Evolutionary conservation across 2,329 filamentous ascomycete species (phyloP).

Genomic region (Tympanopsis confertula): DNA sequence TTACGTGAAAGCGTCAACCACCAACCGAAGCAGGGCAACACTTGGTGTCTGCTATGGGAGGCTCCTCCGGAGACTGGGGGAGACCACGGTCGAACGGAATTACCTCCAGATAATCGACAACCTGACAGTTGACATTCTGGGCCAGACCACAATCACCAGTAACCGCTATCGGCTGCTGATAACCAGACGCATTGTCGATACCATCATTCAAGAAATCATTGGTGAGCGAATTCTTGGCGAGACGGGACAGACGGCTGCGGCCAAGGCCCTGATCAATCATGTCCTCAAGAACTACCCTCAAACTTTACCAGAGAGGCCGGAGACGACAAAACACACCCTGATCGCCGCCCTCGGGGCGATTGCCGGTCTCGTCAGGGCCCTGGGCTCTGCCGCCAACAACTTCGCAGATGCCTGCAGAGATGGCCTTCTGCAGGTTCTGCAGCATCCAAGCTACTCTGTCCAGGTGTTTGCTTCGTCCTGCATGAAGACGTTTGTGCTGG

Average conservation of each 20-base stretch:
- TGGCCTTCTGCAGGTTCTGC: conserved; percentile 75
- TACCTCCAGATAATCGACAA: conserved; percentile 75
- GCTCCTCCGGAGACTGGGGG: conserved; percentile 66
- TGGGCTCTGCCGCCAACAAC: conserved; percentile 71
- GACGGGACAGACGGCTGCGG: conserved; percentile 74
- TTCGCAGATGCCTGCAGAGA: conserved; percentile 80
- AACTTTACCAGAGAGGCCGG: conserved; percentile 71
- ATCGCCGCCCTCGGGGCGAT: conserved; percentile 70
- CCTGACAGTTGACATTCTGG: conserved; percentile 69
- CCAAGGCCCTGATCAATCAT: conserved; percentile 72
- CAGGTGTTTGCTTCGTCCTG: conserved; percentile 83
- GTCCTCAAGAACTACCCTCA: conserved; percentile 92
- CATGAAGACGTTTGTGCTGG: conserved; percentile 75
- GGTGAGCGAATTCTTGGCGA: conserved; percentile 76
- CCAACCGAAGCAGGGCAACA: conserved; percentile 69
- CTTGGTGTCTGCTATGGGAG: conserved; percentile 80
- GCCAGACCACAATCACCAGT: conserved; percentile 62
- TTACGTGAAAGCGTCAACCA: conserved; percentile 67
- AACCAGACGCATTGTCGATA: conserved; percentile 72
- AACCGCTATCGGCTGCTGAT: conserved; percentile 82
- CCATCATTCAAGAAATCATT: conserved; percentile 73
- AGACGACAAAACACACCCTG: conserved; percentile 78
- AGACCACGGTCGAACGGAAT: conserved; percentile 67
- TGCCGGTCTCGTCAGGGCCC: conserved; percentile 62
- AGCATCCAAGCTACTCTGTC: conserved; percentile 92